Percentiles rank a stretch among this genome's conserved stretches.
Conservation (phyloP, 2,329 filamentous ascomycete species). For the Decorospora gaudefroyi region DNA sequence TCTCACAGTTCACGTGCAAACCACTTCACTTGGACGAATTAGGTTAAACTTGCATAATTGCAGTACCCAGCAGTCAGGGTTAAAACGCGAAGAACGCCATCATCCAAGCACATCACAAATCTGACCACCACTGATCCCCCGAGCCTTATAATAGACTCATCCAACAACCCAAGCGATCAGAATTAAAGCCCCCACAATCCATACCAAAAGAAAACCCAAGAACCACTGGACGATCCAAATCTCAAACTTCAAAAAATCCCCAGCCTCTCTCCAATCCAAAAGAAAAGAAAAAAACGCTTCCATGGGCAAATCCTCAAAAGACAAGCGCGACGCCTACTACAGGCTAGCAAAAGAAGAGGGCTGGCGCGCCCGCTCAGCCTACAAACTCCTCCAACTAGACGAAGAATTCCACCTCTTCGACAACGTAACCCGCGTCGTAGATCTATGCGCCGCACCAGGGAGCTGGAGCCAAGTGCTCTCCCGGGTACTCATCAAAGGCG, state of each 20-base stretch:
- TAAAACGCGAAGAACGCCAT: no score
- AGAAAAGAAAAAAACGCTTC: no score
- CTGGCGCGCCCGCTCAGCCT: constrained; percentile 93
- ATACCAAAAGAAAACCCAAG: not conserved
- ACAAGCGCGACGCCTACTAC: constrained; percentile 98
- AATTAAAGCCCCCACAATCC: not conserved
- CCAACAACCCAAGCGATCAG: not conserved
- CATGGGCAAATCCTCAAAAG: constrained; percentile 98
- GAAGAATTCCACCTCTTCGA: constrained; percentile 95
- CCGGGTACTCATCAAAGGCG: constrained; percentile 87
- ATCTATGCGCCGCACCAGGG: constrained; percentile 92
- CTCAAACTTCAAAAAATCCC: no score
- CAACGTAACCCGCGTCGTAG: constrained; percentile 87
- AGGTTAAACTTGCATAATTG: no score
- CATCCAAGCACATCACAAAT: no score
- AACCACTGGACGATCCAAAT: not conserved
- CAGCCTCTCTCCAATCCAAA: no score
- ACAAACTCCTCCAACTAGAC: constrained; percentile 95
- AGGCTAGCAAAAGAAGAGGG: constrained; percentile 97
- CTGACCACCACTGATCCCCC: no score
- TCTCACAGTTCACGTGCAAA: constrained; percentile 32
- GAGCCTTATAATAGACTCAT: no score
- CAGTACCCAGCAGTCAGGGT: no score
- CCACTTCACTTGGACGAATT: no score
- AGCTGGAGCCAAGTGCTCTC: constrained; percentile 98